Base-by-base conservation (phyloP, 495 filamentous ascomycete genomes). In the Neurospora sp. region DNA sequence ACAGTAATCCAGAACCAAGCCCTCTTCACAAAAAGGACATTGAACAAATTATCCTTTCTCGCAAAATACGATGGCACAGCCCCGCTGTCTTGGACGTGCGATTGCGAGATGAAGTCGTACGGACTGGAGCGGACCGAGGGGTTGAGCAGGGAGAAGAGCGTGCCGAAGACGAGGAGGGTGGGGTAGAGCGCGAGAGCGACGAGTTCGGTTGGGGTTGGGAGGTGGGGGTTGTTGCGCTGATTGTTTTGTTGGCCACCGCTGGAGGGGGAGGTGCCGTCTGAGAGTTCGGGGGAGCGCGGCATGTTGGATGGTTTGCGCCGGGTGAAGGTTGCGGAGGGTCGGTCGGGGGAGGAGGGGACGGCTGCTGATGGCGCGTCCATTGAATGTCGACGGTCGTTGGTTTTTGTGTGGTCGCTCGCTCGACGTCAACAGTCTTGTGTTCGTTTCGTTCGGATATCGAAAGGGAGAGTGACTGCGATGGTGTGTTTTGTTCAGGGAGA, bases 1-100 rank as follows among this genome's bases (percentile, higher is more conserved):
- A 86, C 73, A 0, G 92, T 93, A 27, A 92, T 89, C 96, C 96
- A 99, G 40, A 91, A 85, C 96, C 96, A 99, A 69, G 94, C 96
- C 68, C 91, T 86, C 84, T 99, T 99, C 75, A 99, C 96, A 74
- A 99, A 98, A 74, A 92, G 86, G 66, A 89, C 73, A 80, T 99
- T 99, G 86, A 97, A 90, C 73, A 98, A 71, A 83, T 99, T 99
- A 76, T 88, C 84, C 78, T 98, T 99, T 48, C 90, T 89, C 44
- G 94, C 94, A 81, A 98, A 99, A 86, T 97, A 98, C 77, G 90
- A 92, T 59, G 93, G 91, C 73, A 91, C 89, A 46, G 86, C 80
- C 20, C 80, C 80, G 27, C 2, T 3, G 39, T 84, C 83, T 35
- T 81, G 79, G 1, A 73, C 69, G 81, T 93, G 87, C 16, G 91